Percentiles rank a stretch among this genome's conserved stretches.
These are phyloP conservation scores for Tremella yokohamensis DNA, from an alignment of 768 basidiomycete genomes.

Conservation along the genomic window DNA sequence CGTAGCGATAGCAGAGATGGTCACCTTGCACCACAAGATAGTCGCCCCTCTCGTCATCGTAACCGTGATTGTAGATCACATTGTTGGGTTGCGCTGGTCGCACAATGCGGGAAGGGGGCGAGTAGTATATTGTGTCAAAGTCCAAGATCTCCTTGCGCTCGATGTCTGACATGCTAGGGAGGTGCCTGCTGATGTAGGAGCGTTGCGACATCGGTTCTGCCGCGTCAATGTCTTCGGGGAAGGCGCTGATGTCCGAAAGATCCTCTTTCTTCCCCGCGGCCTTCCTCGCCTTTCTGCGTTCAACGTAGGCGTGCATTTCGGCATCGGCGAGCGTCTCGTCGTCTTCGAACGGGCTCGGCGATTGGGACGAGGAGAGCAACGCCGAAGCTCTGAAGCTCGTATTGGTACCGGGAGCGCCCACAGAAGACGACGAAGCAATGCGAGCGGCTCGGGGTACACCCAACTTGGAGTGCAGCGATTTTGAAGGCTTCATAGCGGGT, in stretches of 20 bases:
- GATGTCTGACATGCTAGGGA: constrained; percentile 73
- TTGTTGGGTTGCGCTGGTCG: constrained; percentile 27
- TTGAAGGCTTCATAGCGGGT: constrained; percentile 33
- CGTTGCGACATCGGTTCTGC: constrained; percentile 63
- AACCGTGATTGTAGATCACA: constrained; percentile 74
- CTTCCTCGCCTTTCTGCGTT: constrained; percentile 78
- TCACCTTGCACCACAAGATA: constrained; percentile 85
- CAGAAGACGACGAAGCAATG: constrained; percentile 39
- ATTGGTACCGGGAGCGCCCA: constrained; percentile 30
- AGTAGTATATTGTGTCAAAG: constrained; percentile 73
- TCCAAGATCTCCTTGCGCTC: constrained; percentile 90
- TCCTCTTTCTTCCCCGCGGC: constrained; percentile 79
- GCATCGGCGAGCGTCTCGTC: constrained; percentile 69
- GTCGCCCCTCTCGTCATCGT: constrained; percentile 97
- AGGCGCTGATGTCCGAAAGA: constrained; percentile 79
- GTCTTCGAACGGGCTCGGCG: constrained; percentile 42
- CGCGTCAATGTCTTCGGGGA: constrained; percentile 84
- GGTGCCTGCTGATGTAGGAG: constrained; percentile 52
- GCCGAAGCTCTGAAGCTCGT: constrained; percentile 19
- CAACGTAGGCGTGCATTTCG: constrained; percentile 93
- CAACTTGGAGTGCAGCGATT: constrained; percentile 44
- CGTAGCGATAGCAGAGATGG: constrained; percentile 96
- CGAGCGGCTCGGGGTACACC: constrained; percentile 25
- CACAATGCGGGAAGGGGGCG: constrained; percentile 18
- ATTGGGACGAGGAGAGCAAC: constrained; percentile 24